Evolutionary conservation across 1,139 yeast species (phyloP).

Genomic region (Debaryomycetaceae sp.): DNA sequence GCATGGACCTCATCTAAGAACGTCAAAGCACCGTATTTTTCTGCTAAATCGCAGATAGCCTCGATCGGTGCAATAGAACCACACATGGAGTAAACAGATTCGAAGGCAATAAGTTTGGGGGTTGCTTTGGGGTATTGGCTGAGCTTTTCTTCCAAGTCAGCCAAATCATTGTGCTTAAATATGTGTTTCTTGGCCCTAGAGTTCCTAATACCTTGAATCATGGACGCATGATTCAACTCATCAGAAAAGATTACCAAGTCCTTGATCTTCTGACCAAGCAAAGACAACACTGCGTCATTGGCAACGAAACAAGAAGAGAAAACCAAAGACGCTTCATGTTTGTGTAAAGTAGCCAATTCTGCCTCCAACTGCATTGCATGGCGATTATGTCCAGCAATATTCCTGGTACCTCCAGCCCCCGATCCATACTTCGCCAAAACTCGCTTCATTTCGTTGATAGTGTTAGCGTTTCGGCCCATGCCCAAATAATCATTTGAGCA

Average conservation of each 20-base stretch:
- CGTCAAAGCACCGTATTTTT: slow-evolving; percentile 94
- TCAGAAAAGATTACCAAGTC: slow-evolving; percentile 91
- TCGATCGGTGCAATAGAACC: slow-evolving; percentile 96
- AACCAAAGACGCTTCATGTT: slow-evolving; percentile 92
- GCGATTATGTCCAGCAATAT: slow-evolving; percentile 94
- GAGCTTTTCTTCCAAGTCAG: slow-evolving; percentile 74
- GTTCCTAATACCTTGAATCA: slow-evolving; percentile 94
- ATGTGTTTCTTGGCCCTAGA: slow-evolving; percentile 86
- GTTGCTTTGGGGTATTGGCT: slow-evolving; percentile 75
- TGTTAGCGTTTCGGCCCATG: slow-evolving; percentile 78
- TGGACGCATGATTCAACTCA: slow-evolving; percentile 92
- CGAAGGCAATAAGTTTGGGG: slow-evolving; percentile 96
- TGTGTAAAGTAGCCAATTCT: slow-evolving; percentile 85
- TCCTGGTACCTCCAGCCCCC: slow-evolving; percentile 99
- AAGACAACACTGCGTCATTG: slow-evolving; percentile 91
- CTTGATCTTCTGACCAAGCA: slow-evolving; percentile 86
- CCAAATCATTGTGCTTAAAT: slow-evolving; percentile 86
- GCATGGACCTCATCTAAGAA: slow-evolving; percentile 98
- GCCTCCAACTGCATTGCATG: slow-evolving; percentile 85
- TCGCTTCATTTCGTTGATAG: slow-evolving; percentile 71
- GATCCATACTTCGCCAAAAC: slow-evolving; percentile 90
- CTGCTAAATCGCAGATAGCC: slow-evolving; percentile 91
- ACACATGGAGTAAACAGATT: slow-evolving; percentile 96
- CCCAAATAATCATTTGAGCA: slow-evolving; percentile 97
- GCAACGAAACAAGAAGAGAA: slow-evolving; percentile 96